Percentiles rank a stretch among this genome's conserved stretches.
Evolutionary conservation across 257 asterid species (phyloP).

Genomic region (Marsdenia floribunda): DNA sequence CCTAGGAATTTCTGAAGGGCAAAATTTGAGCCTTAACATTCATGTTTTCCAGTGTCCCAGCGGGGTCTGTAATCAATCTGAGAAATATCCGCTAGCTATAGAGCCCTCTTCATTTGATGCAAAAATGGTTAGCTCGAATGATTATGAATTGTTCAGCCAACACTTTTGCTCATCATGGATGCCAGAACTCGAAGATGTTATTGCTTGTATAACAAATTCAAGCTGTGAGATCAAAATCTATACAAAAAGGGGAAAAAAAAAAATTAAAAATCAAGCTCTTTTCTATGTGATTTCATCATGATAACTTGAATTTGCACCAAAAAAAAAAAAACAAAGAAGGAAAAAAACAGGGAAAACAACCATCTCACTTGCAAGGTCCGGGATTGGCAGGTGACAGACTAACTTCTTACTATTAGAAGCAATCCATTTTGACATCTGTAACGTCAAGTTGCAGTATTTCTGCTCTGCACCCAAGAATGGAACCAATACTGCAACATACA

Average conservation of each 20-base stretch:
- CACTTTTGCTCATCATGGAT: not conserved
- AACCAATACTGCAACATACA: slow-evolving; percentile 63
- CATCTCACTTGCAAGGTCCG: not conserved
- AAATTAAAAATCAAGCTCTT: not conserved
- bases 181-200: not conserved
- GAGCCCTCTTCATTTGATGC: not conserved
- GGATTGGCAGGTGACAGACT: not conserved
- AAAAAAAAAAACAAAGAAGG: not conserved
- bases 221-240: not conserved
- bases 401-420: slow-evolving; percentile 37
- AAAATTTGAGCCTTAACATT: not conserved
- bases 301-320: too few species aligned
- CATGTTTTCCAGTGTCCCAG: not conserved
- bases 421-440: slow-evolving; percentile 97
- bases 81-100: not conserved
- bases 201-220: not conserved
- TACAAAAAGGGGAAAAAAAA: not conserved
- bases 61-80: not conserved
- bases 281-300: not conserved
- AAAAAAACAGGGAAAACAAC: not conserved
- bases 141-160: not conserved
- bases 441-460: slow-evolving; percentile 95
- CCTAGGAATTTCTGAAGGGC: not conserved
- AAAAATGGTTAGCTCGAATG: not conserved
- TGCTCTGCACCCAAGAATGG: slow-evolving; percentile 88